Evolutionary conservation across 176 grass and related monocot genomes (phyloP), one percentile per base, ranked within the genome.

Genomic region (Musa schizocarpa): DNA sequence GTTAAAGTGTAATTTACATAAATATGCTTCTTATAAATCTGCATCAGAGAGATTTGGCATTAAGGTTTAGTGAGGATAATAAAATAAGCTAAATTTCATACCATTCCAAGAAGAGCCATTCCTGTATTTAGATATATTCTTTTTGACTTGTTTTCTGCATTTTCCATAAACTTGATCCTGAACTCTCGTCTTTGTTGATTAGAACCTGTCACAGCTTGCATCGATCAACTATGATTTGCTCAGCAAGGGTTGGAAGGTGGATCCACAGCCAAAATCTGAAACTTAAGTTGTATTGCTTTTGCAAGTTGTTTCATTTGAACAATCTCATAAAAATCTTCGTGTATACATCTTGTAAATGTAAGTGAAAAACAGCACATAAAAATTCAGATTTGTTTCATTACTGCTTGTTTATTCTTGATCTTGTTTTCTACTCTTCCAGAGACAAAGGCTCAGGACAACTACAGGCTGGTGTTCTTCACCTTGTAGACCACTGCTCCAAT

Each of bases 201-300:
- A 99, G 96, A 99, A 99, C 82, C 79, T 99, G 13, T 99, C 96
- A 53, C 96, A 99, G 58, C 90, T 95, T 84, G 96, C 91, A 25
- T 99, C 91, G 63, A 99, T 99, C 86, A 99, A 99, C 67, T 99
- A 95, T n/a, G 96, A 99, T 83, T 68, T 99, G 82, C 86, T 99
- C 62, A 83, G 80, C 64, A 99, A 99, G 87, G 95, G 95, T 82
- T 81, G 83, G 82, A 99, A 99, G 83, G 96, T 89, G 14, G 91
- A 99, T 84, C 84, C 7, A 8, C 77, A 76, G 43, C 69, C 79
- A 48, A 91, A 85, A 86, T 67, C 82, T 65, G 88, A 89, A 74
- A 86, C 73, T 27, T 99, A 49, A 95, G 87, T 65, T 65, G 48
- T 19, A 49, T 52, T 53, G 16, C 48, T 63, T 49, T 14, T 52